Percentiles rank a stretch among this genome's conserved stretches.
Evolutionary conservation across 2,329 filamentous ascomycete genomes (phyloP).

Genomic region (Stagonosporopsis chrysanthemi): DNA sequence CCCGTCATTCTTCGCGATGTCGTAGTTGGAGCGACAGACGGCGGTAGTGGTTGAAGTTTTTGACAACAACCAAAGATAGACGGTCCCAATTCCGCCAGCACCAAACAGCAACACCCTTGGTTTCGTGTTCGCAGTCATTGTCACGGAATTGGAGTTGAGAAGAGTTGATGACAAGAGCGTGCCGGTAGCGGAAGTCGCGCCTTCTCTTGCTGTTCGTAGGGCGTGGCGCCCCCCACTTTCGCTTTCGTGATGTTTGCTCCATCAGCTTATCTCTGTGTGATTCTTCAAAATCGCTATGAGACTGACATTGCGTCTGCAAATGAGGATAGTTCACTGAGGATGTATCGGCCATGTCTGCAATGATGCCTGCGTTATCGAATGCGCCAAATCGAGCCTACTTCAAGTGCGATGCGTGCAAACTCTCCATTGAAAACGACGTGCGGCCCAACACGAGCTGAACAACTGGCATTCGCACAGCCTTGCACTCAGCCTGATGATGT

Average conservation of each 20-base stretch:
- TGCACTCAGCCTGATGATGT: not conserved
- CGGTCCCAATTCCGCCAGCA: conserved; percentile 52
- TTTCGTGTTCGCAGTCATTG: conserved; percentile 18
- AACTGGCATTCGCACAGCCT: not conserved
- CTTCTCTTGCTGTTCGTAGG: conserved; percentile 4
- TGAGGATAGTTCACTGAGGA: no score
- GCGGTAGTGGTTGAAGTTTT: conserved; percentile 52
- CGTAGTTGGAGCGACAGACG: conserved; percentile 57
- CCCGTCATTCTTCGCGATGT: conserved; percentile 50
- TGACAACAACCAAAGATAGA: conserved; percentile 54
- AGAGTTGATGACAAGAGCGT: not conserved
- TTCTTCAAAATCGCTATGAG: not conserved
- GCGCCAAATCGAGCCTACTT: not conserved
- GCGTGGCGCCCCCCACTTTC: conserved; percentile 16
- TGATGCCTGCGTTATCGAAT: not conserved
- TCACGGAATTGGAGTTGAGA: not conserved
- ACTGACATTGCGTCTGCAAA: no score
- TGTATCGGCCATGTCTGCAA: not conserved
- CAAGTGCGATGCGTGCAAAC: not conserved
- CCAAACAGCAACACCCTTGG: conserved; percentile 52
- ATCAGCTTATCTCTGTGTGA: not conserved
- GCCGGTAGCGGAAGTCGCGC: conserved; percentile 3
- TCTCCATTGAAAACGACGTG: not conserved
- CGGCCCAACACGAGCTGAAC: not conserved
- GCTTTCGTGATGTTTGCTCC: conserved; percentile 1